Evolutionary conservation across 1,139 yeast genomes (phyloP).

Genomic region (Eremothecium sinecaudum): DNA sequence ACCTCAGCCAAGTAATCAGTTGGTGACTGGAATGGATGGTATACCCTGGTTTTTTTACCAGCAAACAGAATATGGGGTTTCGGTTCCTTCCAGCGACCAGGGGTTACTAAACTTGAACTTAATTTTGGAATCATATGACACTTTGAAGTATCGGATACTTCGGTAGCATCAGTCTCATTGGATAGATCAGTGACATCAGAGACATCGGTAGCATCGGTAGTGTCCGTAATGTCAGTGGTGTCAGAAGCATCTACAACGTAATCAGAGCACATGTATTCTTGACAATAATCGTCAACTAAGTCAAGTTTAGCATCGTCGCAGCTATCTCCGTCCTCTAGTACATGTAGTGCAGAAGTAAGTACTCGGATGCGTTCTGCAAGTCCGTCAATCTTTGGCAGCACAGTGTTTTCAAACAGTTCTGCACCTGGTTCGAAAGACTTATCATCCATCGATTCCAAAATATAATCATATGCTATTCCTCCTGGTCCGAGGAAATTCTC

Average conservation of each 20-base stretch:
- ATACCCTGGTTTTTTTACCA: constrained; percentile 2
- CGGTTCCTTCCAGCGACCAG: constrained; percentile 2
- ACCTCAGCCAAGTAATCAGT: constrained; percentile 2
- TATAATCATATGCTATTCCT: constrained; percentile 1
- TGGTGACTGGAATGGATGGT: constrained; percentile 5
- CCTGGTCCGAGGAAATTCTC: not conserved
- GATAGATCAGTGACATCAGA: not conserved
- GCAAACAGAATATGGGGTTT: constrained; percentile 4
- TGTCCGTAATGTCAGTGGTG: no score
- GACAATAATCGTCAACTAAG: no score
- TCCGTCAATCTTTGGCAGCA: not conserved
- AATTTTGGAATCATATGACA: no score
- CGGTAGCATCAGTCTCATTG: not conserved
- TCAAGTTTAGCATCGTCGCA: no score
- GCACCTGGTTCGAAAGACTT: not conserved
- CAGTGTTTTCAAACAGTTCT: not conserved
- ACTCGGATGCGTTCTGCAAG: constrained; percentile 2
- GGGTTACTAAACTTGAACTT: no score
- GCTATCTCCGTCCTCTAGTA: constrained; percentile 1
- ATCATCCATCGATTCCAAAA: not conserved
- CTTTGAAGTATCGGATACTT: not conserved
- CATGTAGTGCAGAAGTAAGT: not conserved
- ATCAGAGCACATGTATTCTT: not conserved
- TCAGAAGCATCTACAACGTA: not conserved
- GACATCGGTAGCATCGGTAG: not conserved